These are phyloP conservation scores for Diaporthe helianthi DNA, from an alignment of 2,329 filamentous ascomycete genomes.

Conservation along the genomic window DNA sequence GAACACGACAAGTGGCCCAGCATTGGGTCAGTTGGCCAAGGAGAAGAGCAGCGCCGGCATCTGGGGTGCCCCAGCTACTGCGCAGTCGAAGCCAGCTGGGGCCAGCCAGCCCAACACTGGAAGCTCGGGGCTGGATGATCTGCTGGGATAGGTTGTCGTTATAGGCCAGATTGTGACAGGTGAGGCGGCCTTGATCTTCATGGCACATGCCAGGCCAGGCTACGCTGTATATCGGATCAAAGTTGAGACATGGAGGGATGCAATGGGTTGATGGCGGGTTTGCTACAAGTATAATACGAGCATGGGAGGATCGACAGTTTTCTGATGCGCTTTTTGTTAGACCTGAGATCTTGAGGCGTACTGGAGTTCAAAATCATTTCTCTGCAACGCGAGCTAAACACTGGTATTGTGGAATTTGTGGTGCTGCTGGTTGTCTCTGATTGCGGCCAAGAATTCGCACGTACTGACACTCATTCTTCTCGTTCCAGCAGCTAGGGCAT, in stretches of 20 bases:
- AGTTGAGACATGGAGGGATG: neutral
- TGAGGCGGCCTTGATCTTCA: neutral
- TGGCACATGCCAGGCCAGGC: neutral
- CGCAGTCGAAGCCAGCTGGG: conserved; percentile 44
- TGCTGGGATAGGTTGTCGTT: conserved; percentile 49
- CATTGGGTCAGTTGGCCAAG: conserved; percentile 94
- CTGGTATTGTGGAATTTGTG: neutral
- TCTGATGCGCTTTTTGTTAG: conserved; percentile 19
- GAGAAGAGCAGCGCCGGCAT: conserved; percentile 95
- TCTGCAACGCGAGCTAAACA: neutral
- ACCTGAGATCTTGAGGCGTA: conserved; percentile 20
- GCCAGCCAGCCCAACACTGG: conserved; percentile 38
- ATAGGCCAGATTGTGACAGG: neutral
- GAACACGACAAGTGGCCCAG: conserved; percentile 71
- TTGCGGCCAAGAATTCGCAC: neutral
- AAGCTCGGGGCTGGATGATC: conserved; percentile 53
- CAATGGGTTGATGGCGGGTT: neutral
- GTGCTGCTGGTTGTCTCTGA: neutral
- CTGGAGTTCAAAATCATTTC: conserved; percentile 23
- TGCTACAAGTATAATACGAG: conserved; percentile 18
- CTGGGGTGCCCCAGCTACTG: conserved; percentile 78
- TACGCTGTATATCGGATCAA: neutral
- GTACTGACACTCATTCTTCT: neutral
- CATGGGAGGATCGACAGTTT: conserved; percentile 19
- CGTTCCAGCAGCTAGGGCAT: neutral